phyloP scores from a whole-genome alignment of 2,329 filamentous ascomycete genomes.

The Aspergillus candidus region DNA sequence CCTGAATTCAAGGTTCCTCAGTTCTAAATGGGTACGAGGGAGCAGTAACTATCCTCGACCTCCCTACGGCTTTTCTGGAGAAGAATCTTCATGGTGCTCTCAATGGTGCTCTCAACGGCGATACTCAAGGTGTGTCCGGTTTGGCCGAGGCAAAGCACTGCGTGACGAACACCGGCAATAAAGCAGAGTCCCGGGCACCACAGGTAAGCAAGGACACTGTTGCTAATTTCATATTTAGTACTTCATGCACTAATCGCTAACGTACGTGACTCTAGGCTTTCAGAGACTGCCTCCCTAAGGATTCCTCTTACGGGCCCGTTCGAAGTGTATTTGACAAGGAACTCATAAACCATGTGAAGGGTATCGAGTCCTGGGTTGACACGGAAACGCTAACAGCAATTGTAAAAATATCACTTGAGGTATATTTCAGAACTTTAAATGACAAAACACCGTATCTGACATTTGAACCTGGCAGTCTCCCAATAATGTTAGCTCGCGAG shows the following conservation, averaged over 20 bases:
- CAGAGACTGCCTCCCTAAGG: constrained; percentile 17
- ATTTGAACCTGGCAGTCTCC: constrained; percentile 11
- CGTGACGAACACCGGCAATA: background rate
- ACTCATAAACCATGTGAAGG: constrained; percentile 33
- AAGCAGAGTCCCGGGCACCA: background rate
- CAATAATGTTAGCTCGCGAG: constrained; percentile 23
- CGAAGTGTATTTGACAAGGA: constrained; percentile 8
- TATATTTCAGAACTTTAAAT: constrained; percentile 10
- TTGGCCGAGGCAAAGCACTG: constrained; percentile 6
- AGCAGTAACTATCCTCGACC: constrained; percentile 2
- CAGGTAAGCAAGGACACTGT: background rate
- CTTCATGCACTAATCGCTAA: background rate
- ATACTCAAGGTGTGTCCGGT: too few relatives aligned
- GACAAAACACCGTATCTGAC: constrained; percentile 11
- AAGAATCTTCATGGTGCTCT: constrained; percentile 5
- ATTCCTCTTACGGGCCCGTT: constrained; percentile 13
- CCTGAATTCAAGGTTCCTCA: constrained; percentile 5
- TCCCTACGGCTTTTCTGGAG: constrained; percentile 2
- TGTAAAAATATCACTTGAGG: constrained; percentile 31
- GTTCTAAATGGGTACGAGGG: constrained; percentile 7
- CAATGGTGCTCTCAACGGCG: background rate
- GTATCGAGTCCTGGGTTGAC: constrained; percentile 26
- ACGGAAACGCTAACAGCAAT: constrained; percentile 16
- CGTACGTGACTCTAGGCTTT: constrained; percentile 9
- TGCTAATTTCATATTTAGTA: too few relatives aligned